Evolutionary conservation across 2,329 filamentous ascomycete species (phyloP), one percentile per base, ranked within the genome.

Genomic region (Clathrospora elynae): DNA sequence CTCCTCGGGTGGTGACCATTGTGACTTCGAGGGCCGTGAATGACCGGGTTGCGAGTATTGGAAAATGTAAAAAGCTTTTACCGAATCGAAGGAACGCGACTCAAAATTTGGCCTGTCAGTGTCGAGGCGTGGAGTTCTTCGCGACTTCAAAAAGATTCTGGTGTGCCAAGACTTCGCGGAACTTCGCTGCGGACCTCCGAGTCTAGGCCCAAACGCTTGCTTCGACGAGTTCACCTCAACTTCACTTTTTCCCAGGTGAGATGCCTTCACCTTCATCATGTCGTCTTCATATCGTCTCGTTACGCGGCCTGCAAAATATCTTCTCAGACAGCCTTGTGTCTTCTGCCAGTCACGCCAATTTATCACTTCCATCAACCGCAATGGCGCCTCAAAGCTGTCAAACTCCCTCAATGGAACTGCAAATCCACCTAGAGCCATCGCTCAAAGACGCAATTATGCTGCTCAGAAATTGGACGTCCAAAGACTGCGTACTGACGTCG

Each of bases 1-100:
- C 67, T 46, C 62, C 55, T 42, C 66, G 60, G 18, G 65, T 69
- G 5, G 63, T 66, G 36, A 70, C 67, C 67, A 70, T 70, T 25
- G 50, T 51, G 46, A 39, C 34, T 35, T 49, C 42, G 10, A n/a
- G n/a, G n/a, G n/a, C n/a, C n/a, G n/a, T n/a, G n/a, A n/a, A n/a
- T n/a, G n/a, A n/a, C n/a, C n/a, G n/a, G n/a, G n/a, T n/a, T n/a
- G n/a, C n/a, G n/a, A n/a, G n/a, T n/a, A n/a, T n/a, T n/a, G n/a
- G n/a, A n/a, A n/a, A n/a, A n/a, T n/a, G n/a, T n/a, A n/a, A n/a
- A n/a, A n/a, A n/a, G n/a, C n/a, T n/a, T n/a, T 43, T 37, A 46
- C 40, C 61, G 63, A 28, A 43, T 49, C 10, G 66, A 68, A 22
- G 64, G 62, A 18, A 61, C 64, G 28, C 64, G 62, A 34, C 56